Evolutionary conservation across 345 rosid species (phyloP).

Genomic region (Odontarrhena argentea): DNA sequence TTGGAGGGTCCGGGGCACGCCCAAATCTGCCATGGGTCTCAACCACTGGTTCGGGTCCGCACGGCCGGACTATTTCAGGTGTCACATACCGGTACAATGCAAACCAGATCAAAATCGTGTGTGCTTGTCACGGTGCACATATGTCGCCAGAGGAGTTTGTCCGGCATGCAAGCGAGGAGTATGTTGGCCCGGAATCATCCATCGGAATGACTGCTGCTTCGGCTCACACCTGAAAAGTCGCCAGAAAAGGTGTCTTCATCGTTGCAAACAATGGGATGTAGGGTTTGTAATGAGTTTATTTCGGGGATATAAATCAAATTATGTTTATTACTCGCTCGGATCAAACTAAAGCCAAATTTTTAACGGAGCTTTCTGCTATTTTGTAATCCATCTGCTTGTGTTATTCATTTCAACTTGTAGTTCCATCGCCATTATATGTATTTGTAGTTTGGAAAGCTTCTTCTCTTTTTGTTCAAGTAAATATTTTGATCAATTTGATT

Average conservation of each 20-base stretch:
- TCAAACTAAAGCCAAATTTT: slow-evolving; percentile 31
- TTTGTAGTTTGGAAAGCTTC: slow-evolving; percentile 8
- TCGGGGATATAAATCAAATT: slow-evolving; percentile 15
- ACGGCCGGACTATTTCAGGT: slow-evolving; percentile 88
- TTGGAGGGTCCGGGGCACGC: slow-evolving; percentile 85
- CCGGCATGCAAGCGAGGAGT: slow-evolving; percentile 79
- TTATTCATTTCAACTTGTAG: neutral
- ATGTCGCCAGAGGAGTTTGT: slow-evolving; percentile 95
- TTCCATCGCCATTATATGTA: neutral
- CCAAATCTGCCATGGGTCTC: slow-evolving; percentile 98
- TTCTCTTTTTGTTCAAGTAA: neutral
- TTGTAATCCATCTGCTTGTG: slow-evolving; percentile 34
- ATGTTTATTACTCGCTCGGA: slow-evolving; percentile 24
- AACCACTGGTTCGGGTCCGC: slow-evolving; percentile 79
- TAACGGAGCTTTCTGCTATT: slow-evolving; percentile 22
- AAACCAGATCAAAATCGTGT: slow-evolving; percentile 80
- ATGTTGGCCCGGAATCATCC: slow-evolving; percentile 52
- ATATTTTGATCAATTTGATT: neutral
- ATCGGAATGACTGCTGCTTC: slow-evolving; percentile 70
- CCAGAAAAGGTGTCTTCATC: slow-evolving; percentile 17
- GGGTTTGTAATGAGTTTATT: slow-evolving; percentile 35
- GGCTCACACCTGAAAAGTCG: slow-evolving; percentile 59
- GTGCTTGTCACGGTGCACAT: slow-evolving; percentile 94
- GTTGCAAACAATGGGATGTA: slow-evolving; percentile 15
- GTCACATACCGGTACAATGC: slow-evolving; percentile 77